These are phyloP conservation scores for Plicaturopsis crispa DNA, from an alignment of 768 basidiomycete genomes.

Conservation along the genomic window DNA sequence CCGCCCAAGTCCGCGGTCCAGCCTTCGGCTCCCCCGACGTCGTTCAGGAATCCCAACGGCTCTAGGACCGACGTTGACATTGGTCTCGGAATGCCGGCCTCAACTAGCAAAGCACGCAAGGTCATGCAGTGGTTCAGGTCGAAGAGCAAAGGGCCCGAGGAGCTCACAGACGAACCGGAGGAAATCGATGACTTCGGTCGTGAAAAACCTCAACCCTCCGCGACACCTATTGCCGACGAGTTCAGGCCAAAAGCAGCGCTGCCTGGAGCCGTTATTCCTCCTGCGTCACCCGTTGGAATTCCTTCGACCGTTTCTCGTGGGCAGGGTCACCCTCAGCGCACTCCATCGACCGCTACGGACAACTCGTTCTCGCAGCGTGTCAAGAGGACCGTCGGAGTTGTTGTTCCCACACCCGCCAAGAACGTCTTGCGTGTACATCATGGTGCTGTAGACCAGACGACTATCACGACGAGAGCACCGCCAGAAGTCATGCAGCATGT, in stretches of 20 bases:
- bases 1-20: slow-evolving; percentile 12
- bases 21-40: slow-evolving; percentile 11
- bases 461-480: slow-evolving; percentile 77
- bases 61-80: slow-evolving; percentile 24
- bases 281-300: no score
- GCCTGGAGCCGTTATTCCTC: no score
- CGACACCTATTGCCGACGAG: slow-evolving; percentile 10
- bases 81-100: slow-evolving; percentile 45
- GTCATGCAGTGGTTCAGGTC: slow-evolving; percentile 99
- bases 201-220: slow-evolving; percentile 3
- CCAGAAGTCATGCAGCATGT: slow-evolving; percentile 87
- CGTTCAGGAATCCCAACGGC: slow-evolving; percentile 15
- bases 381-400: slow-evolving; percentile 37
- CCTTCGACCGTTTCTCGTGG: not conserved
- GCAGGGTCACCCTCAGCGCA: slow-evolving; percentile 30
- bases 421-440: slow-evolving; percentile 76
- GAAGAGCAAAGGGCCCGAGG: slow-evolving; percentile 40
- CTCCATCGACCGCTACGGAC: slow-evolving; percentile 37
- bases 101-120: slow-evolving; percentile 83
- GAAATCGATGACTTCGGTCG: not conserved
- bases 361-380: slow-evolving; percentile 35
- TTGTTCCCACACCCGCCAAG: slow-evolving; percentile 22
- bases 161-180: not conserved
- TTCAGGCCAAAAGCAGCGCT: slow-evolving; percentile 4
- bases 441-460: slow-evolving; percentile 87